Base-by-base conservation (phyloP, 495 filamentous ascomycete species). In the Penicillium goetzii region DNA sequence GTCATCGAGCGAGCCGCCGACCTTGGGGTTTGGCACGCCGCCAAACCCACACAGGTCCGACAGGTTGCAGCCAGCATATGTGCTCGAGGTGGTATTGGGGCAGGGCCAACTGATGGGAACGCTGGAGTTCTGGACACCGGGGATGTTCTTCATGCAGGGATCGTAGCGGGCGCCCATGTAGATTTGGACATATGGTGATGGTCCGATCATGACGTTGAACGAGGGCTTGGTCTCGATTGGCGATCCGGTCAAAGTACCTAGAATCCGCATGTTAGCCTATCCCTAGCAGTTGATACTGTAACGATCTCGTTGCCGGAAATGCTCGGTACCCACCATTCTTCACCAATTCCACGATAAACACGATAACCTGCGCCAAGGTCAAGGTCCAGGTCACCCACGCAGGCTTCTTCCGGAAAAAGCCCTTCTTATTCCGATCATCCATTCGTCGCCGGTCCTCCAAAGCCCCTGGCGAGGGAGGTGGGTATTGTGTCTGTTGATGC, bases 121-220 rank as follows among this genome's bases (percentile, higher is more conserved):
- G 38, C 80, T 83, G 5, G 78, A 68, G 61, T 87, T 76, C 67
- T 93, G 88, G 12, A 95, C 77, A 4, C 84, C 83, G 23, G 85
- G 74, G 15, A 90, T 85, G 60, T 87, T 90, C 77, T 92, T 93
- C 95, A 99, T 99, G 75, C 95, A 99, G 7, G 94, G 92, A 7
- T 91, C 86, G 73, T 90, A 99, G 28, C 94, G 86, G 36, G 94
- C 92, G 61, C 95, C 95, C 92, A 98, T 96, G 72, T 95, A 96
- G 75, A 99, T 96, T 64, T 95, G 87, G 32, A 98, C 84, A 66
- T 91, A 91, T 4, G 89, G 83, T 3, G 93, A 96, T 3, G 95
- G 95, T 0, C 95, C 95, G 71, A 99, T 96, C 92, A 99, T 96
- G 49, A 90, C 90, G 74, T 99, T 99, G 80, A 98, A 93, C 12